Evolutionary conservation across 495 filamentous ascomycete genomes (phyloP).

Genomic region (Penicillium silybi): DNA sequence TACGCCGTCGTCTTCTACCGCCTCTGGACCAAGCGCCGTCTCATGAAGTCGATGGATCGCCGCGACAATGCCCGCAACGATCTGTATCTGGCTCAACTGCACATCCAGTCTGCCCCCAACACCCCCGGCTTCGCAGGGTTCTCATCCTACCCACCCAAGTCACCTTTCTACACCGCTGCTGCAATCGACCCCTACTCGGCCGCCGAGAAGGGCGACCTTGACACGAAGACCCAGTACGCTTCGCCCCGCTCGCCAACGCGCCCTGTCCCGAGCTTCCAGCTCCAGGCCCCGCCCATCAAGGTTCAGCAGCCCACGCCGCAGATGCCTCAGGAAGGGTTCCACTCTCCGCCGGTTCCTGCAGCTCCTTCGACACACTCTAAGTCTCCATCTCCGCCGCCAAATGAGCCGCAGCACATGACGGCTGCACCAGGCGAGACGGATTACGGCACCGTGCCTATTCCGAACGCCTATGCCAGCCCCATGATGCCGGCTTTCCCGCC

Average conservation of each 20-base stretch:
- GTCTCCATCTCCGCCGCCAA: conserved; percentile 18
- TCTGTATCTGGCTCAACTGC: conserved; percentile 92
- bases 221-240: conserved; percentile 41
- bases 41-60: conserved; percentile 92
- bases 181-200: conserved; percentile 44
- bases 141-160: conserved; percentile 45
- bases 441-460: conserved; percentile 51
- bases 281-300: conserved; percentile 77
- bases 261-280: conserved; percentile 61
- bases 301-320: conserved; percentile 74
- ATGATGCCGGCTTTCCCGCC: conserved; percentile 35
- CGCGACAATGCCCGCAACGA: conserved; percentile 92
- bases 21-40: conserved; percentile 88
- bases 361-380: conserved; percentile 7
- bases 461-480: conserved; percentile 46
- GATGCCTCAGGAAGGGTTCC: conserved; percentile 55
- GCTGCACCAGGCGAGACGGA: conserved; percentile 48
- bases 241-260: conserved; percentile 48
- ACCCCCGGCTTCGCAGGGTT: conserved; percentile 70
- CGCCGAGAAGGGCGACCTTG: conserved; percentile 56
- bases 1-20: conserved; percentile 96
- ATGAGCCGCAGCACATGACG: conserved; percentile 35
- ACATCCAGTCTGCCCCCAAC: conserved; percentile 88
- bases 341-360: conserved; percentile 24
- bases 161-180: conserved; percentile 34